Base-by-base conservation (phyloP, 345 rosid species). In the Diplotaxis tenuifolia region DNA sequence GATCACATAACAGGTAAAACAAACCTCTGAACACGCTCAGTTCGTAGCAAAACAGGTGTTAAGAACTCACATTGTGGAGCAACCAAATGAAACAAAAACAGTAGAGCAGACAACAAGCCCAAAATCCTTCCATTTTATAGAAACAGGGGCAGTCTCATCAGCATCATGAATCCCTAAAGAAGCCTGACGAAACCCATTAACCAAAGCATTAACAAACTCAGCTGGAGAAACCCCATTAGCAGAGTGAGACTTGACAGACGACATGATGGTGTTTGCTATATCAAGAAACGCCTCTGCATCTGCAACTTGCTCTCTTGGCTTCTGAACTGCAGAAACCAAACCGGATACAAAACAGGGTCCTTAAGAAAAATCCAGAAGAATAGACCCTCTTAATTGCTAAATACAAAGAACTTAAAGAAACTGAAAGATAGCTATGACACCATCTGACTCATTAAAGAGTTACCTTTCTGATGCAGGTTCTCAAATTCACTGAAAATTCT, bases 201-300 rank as follows among this genome's bases (percentile, higher is more conserved):
- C 55, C 64, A 94, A 75, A 79, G 82, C 57, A 67, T 78, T 78
- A 49, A 89, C 78, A 67, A 88, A 91, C 42, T 92, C 96, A 8
- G 86, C 81, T 0, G 88, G 82, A 0, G 86, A 87, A 57, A 88
- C 76, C 6, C 96, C 96, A 34, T 80, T 89, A 49, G 75, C 73
- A 64, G 86, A 80, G 27, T 83, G 86, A 10, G 96, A 87, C 82
- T 87, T 87, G n/a, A 88, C 92, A 1, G 96, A 89, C 34, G 86
- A 71, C 69, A 85, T 82, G 78, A 94, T 71, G 6, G 96, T 76
- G 79, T 70, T 86, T 14, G 97, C 75, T 16, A 94, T 78, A 60
- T 85, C 97, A 64, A 88, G 47, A 70, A 94, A 79, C 6, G 95
- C 96, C 76, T 94, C 97, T 12, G 98, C 98, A 78, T 93, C 97